Percentiles rank a stretch among this genome's conserved stretches.
Conservation (phyloP, 2,329 filamentous ascomycete species). For the Microdochium nivale region DNA sequence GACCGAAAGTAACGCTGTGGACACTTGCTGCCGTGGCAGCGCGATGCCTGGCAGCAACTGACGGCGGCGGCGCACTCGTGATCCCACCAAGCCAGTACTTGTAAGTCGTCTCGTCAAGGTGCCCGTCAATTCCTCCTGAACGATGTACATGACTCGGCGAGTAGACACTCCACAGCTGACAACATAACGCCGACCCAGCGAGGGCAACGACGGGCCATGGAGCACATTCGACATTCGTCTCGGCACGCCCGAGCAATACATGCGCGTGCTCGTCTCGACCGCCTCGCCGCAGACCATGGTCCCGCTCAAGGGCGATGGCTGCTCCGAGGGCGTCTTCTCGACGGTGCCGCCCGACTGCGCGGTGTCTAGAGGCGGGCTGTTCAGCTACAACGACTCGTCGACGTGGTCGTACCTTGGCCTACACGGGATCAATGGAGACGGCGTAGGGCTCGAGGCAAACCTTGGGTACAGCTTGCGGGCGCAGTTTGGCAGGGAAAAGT, state of each 20-base stretch:
- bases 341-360: conserved; percentile 24
- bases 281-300: conserved; percentile 26
- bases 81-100: conserved; percentile 27
- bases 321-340: conserved; percentile 19
- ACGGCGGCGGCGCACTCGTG: background rate
- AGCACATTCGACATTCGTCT: conserved; percentile 27
- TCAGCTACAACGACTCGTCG: conserved; percentile 23
- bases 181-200: conserved; percentile 8
- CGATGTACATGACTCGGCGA: no score
- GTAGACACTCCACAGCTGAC: no score
- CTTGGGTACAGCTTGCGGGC: conserved; percentile 22
- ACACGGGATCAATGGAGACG: conserved; percentile 24
- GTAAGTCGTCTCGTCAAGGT: conserved; percentile 13
- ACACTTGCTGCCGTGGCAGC: conserved; percentile 4
- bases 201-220: conserved; percentile 32
- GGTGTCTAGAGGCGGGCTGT: conserved; percentile 24
- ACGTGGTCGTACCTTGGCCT: conserved; percentile 22
- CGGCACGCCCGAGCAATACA: conserved; percentile 25
- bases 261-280: conserved; percentile 29
- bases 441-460: conserved; percentile 27
- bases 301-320: conserved; percentile 19
- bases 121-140: no score
- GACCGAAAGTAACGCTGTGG: background rate
- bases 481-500: conserved; percentile 16
- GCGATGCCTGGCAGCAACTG: background rate